Conservation (phyloP, 1,284 basidiomycete species). For the Leccinum angustisporum region DNA sequence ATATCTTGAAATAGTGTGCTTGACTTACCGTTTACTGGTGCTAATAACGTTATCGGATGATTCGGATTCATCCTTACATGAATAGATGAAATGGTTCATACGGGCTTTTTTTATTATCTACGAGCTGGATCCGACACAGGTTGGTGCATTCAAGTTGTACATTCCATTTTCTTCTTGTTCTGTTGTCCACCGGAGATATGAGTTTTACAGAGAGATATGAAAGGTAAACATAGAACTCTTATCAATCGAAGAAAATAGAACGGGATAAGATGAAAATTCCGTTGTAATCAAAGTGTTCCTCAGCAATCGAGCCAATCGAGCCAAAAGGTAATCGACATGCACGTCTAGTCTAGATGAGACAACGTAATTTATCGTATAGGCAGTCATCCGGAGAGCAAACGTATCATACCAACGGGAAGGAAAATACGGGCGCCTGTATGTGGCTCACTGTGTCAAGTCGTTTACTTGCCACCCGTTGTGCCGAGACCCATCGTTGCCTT, state of each 20-base stretch:
- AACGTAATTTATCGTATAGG: slow-evolving; percentile 8
- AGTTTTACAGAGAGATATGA: background rate
- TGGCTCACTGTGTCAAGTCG: background rate
- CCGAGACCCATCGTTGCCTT: slow-evolving; percentile 79
- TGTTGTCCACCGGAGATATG: background rate
- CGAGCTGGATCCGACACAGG: background rate
- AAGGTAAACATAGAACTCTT: background rate
- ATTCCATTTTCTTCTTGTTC: background rate
- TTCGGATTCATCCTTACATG: too few species aligned
- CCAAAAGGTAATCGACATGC: background rate
- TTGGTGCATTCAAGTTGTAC: background rate
- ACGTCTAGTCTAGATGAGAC: slow-evolving; percentile 16
- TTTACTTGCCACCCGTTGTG: slow-evolving; percentile 81
- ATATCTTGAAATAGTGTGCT: background rate
- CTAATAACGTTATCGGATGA: too few species aligned
- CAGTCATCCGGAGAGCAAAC: slow-evolving; percentile 5
- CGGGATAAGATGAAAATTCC: background rate
- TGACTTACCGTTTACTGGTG: background rate
- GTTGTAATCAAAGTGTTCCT: background rate
- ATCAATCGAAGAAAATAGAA: background rate
- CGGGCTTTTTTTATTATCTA: background rate
- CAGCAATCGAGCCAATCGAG: background rate
- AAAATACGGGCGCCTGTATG: background rate
- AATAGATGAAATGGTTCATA: too few species aligned
- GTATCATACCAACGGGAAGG: slow-evolving; percentile 7